Percentiles rank a stretch among this genome's conserved stretches.
Conservation (phyloP, 2,329 filamentous ascomycete genomes). For the Ceratocystis ficicola region DNA sequence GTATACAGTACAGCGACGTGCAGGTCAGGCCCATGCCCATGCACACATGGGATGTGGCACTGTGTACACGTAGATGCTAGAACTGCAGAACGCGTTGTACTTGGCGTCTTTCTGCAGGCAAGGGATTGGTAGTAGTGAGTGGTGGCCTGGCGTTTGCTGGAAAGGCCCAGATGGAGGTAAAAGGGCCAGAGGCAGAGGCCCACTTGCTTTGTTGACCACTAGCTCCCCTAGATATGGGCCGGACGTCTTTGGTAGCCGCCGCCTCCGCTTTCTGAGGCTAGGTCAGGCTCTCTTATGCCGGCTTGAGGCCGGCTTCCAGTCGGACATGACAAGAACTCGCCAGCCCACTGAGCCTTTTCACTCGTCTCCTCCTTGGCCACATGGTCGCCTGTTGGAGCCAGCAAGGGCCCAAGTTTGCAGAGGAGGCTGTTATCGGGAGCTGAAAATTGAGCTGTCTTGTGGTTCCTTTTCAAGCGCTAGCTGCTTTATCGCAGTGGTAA, state of each 20-base stretch:
- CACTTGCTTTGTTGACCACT: no score
- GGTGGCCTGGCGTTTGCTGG: not conserved
- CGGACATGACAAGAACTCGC: not conserved
- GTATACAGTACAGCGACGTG: not conserved
- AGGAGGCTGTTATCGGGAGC: not conserved
- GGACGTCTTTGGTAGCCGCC: not conserved
- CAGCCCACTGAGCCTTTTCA: not conserved
- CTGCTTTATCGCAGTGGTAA: not conserved
- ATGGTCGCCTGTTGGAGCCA: conserved; percentile 7
- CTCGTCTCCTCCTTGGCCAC: not conserved
- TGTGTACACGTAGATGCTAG: not conserved
- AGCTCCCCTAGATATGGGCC: not conserved
- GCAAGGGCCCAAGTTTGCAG: not conserved
- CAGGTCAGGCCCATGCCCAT: not conserved
- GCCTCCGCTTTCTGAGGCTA: not conserved
- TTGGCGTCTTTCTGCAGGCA: not conserved
- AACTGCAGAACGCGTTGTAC: not conserved
- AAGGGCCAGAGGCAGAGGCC: no score
- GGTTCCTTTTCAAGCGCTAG: not conserved
- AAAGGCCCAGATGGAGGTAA: not conserved
- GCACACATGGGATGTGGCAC: not conserved
- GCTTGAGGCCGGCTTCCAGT: no score
- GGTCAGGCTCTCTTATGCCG: not conserved
- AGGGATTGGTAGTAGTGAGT: not conserved
- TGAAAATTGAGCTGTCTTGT: not conserved